phyloP scores from a whole-genome alignment of 805 yeast species.

The Blastobotrys mokoenaii region DNA sequence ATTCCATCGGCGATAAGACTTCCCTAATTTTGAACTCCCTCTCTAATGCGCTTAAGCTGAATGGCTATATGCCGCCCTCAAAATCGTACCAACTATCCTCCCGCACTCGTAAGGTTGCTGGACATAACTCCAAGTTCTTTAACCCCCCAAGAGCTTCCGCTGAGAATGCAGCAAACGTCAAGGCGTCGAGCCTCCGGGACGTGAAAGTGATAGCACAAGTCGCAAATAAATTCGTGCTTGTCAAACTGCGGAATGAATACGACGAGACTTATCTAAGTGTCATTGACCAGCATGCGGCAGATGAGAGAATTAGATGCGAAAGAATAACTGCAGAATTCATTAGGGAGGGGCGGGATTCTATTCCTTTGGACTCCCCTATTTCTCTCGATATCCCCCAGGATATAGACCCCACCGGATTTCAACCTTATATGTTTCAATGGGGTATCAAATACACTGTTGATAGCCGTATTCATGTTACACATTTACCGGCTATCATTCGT shows the following conservation, averaged over 20 bases:
- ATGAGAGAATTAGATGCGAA: conserved; percentile 65
- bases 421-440: conserved; percentile 7
- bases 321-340: conserved; percentile 33
- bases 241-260: conserved; percentile 20
- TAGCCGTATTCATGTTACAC: conserved; percentile 16
- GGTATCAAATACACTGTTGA: conserved; percentile 8
- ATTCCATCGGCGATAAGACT: too few relatives aligned
- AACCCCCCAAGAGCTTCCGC: neutral
- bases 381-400: neutral
- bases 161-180: neutral
- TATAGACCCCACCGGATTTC: conserved; percentile 1
- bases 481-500: conserved; percentile 9
- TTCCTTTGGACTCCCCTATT: conserved; percentile 1
- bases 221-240: conserved; percentile 55
- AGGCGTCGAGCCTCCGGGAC: neutral
- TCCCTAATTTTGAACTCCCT: too few relatives aligned
- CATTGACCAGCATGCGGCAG: conserved; percentile 81
- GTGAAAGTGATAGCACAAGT: conserved; percentile 37
- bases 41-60: too few relatives aligned
- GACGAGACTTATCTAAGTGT: conserved; percentile 29
- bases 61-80: too few relatives aligned
- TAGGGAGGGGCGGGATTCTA: conserved; percentile 21
- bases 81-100: neutral
- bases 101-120: too few relatives aligned
- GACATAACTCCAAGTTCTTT: neutral